phyloP scores from a whole-genome alignment of 2,329 filamentous ascomycete genomes.

The Xylaria sp. region DNA sequence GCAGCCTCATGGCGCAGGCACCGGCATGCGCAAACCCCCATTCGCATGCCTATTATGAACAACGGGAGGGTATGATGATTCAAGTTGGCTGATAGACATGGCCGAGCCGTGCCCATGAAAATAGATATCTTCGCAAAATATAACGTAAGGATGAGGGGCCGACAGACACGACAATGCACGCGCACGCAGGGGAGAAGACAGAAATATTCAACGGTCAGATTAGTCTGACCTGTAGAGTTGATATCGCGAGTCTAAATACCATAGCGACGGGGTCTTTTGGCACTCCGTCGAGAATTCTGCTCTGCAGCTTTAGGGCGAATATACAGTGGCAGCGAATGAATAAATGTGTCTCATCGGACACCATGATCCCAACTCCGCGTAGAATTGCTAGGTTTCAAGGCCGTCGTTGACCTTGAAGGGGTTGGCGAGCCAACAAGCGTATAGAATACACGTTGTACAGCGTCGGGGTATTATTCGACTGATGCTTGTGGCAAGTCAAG shows the following conservation, averaged over 20 bases:
- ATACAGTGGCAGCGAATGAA: conserved; percentile 12
- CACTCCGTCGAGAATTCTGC: neutral
- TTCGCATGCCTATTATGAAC: too few relatives aligned
- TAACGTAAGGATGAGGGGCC: too few relatives aligned
- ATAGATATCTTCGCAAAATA: too few relatives aligned
- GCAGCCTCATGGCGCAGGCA: too few relatives aligned
- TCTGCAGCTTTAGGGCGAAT: neutral
- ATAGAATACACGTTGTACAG: conserved; percentile 26
- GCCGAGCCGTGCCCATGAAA: too few relatives aligned
- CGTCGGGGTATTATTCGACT: conserved; percentile 28
- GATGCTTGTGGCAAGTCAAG: conserved; percentile 19
- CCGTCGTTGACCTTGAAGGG: conserved; percentile 7
- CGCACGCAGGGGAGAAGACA: too few relatives aligned
- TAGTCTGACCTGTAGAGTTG: neutral
- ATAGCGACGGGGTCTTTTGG: neutral
- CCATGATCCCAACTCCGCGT: conserved; percentile 10
- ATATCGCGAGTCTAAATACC: conserved; percentile 3
- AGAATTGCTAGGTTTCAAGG: conserved; percentile 10
- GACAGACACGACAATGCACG: neutral
- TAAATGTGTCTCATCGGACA: conserved; percentile 23
- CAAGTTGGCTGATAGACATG: too few relatives aligned
- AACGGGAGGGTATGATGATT: too few relatives aligned
- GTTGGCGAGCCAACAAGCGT: conserved; percentile 17
- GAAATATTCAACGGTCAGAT: too few relatives aligned
- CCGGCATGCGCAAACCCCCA: too few relatives aligned